A percentile compares a stretch with the other conserved stretches of the same genome.
Evolutionary conservation across 495 filamentous ascomycete species (phyloP).

Genomic region (Aspergillus sclerotioniger): DNA sequence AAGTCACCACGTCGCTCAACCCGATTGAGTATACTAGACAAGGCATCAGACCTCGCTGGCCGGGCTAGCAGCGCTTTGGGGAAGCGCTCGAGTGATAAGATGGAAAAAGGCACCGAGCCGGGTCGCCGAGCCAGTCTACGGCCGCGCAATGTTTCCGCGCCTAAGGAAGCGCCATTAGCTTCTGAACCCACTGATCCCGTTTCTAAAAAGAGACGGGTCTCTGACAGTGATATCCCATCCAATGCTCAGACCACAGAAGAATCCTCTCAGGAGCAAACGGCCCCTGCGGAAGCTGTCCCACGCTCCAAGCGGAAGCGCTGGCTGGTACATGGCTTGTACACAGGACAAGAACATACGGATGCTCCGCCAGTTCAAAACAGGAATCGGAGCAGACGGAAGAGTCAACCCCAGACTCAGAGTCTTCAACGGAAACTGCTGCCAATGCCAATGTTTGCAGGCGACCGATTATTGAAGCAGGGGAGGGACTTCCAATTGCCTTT

Average conservation of each 20-base stretch:
- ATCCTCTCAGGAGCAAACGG: conserved; percentile 35
- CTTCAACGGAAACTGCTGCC: conserved; percentile 53
- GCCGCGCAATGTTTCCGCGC: conserved; percentile 30
- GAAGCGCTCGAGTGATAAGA: conserved; percentile 50
- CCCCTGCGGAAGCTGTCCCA: conserved; percentile 35
- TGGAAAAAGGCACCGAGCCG: conserved; percentile 42
- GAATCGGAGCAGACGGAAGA: conserved; percentile 49
- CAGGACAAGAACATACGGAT: conserved; percentile 74
- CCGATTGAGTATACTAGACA: conserved; percentile 42
- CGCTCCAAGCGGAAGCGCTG: conserved; percentile 61
- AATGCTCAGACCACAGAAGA: conserved; percentile 41
- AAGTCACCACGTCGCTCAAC: conserved; percentile 21
- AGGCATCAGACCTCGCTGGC: conserved; percentile 43
- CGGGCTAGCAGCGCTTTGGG: conserved; percentile 50
- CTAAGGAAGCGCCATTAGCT: conserved; percentile 28
- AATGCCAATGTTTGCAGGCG: conserved; percentile 65
- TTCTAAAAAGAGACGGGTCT: conserved; percentile 50
- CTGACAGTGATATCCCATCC: conserved; percentile 44
- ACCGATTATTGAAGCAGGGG: conserved; percentile 58
- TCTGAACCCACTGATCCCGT: conserved; percentile 29
- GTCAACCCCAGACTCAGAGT: conserved; percentile 40
- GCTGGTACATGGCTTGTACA: conserved; percentile 80
- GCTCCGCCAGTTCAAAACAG: conserved; percentile 63
- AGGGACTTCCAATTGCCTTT: conserved; percentile 87
- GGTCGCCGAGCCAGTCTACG: conserved; percentile 42